Evolutionary conservation across 805 yeast species (phyloP).

Genomic region (Hanseniaspora hatyaiensis): DNA sequence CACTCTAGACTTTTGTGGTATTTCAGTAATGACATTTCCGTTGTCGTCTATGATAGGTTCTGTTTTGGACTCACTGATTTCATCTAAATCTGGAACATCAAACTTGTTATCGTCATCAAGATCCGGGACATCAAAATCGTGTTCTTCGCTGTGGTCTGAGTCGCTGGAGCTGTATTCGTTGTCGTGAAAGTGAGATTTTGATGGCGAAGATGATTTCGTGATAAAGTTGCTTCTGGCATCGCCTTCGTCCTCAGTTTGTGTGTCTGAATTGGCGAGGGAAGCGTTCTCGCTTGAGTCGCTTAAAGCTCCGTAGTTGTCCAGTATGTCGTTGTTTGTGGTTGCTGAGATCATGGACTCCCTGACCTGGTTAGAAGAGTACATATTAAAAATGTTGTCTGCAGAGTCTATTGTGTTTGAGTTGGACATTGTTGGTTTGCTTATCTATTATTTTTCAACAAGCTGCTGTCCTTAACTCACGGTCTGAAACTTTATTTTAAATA

Average conservation of each 20-base stretch:
- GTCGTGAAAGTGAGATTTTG: conserved; percentile 1
- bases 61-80: conserved; percentile 18
- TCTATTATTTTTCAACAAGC: too few species aligned
- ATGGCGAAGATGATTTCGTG: conserved; percentile 2
- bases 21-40: conserved; percentile 27
- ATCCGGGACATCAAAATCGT: not conserved
- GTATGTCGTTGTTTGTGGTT: not conserved
- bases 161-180: conserved; percentile 5
- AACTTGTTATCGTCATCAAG: not conserved
- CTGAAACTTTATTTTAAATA: too few species aligned
- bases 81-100: conserved; percentile 15
- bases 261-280: not conserved
- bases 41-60: conserved; percentile 29
- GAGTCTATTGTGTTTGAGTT: conserved; percentile 2
- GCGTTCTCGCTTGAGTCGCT: not conserved
- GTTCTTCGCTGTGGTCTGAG: not conserved
- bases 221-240: conserved; percentile 12
- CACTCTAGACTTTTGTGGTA: conserved; percentile 24
- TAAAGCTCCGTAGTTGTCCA: not conserved
- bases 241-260: not conserved
- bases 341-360: conserved; percentile 2
- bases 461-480: too few species aligned
- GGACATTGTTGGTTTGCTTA: too few species aligned
- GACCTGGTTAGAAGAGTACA: not conserved
- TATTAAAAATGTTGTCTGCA: conserved; percentile 1